Evolutionary conservation across 176 grass and related monocot species (phyloP).

Genomic region (Ananas comosus): DNA sequence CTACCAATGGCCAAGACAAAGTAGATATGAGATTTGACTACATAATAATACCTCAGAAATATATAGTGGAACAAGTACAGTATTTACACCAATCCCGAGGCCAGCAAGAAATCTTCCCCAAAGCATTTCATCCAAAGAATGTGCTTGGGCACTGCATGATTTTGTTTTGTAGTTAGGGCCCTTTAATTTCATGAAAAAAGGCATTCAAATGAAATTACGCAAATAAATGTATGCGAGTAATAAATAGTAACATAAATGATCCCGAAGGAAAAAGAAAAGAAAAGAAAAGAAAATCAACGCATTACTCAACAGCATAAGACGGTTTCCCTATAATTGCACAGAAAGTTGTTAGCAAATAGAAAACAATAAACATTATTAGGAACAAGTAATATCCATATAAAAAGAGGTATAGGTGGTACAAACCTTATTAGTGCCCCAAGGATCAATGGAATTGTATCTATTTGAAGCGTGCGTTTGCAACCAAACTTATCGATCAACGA

Average conservation of each 20-base stretch:
- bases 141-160: slow-evolving; percentile 61
- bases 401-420: slow-evolving; percentile 3
- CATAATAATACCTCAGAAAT: slow-evolving; percentile 64
- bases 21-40: too few relatives aligned
- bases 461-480: slow-evolving; percentile 81
- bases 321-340: too few relatives aligned
- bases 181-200: slow-evolving; percentile 12
- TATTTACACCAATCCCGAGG: slow-evolving; percentile 83
- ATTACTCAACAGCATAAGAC: too few relatives aligned
- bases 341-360: too few relatives aligned
- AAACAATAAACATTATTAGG: too few relatives aligned
- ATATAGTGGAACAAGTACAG: slow-evolving; percentile 88
- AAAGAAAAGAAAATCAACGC: too few relatives aligned
- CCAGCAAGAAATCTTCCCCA: slow-evolving; percentile 97
- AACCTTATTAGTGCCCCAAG: slow-evolving; percentile 85
- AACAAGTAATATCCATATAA: background rate
- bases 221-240: too few relatives aligned
- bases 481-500: slow-evolving; percentile 83
- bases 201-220: too few relatives aligned
- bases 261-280: too few relatives aligned
- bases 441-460: slow-evolving; percentile 78
- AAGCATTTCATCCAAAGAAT: slow-evolving; percentile 85
- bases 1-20: background rate
- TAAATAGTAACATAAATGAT: too few relatives aligned
- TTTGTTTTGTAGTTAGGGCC: background rate